These are phyloP conservation scores for Naganishia vishniacii DNA, from an alignment of 768 basidiomycete species.

Conservation along the genomic window DNA sequence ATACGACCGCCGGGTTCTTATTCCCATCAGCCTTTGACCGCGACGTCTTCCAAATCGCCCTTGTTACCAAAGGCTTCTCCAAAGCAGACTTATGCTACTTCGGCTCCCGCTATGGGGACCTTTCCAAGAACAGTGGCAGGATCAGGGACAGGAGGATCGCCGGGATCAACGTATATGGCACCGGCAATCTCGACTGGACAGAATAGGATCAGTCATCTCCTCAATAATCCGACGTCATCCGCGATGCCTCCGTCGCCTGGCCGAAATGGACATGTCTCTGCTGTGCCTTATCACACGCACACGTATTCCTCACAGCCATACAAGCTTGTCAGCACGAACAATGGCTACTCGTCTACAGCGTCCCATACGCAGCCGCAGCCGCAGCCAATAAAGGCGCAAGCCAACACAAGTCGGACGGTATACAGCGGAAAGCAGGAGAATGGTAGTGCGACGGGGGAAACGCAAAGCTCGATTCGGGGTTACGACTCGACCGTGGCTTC, in stretches of 20 bases:
- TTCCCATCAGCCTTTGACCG: conserved; percentile 14
- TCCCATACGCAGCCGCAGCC: not conserved
- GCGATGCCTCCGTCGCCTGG: conserved; percentile 15
- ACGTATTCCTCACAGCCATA: conserved; percentile 14
- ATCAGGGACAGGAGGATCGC: not conserved
- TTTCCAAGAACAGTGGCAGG: not conserved
- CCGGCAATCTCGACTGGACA: conserved; percentile 11
- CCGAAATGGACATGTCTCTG: not conserved
- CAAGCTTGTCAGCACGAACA: conserved; percentile 19
- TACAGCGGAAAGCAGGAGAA: conserved; percentile 15
- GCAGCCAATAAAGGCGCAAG: not conserved
- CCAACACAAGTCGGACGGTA: conserved; percentile 5
- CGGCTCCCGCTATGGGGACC: not conserved
- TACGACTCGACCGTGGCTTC: conserved; percentile 9
- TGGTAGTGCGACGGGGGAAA: not conserved
- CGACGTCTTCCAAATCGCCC: conserved; percentile 4
- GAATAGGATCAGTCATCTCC: conserved; percentile 14
- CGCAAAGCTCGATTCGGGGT: not conserved
- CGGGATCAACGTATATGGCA: not conserved
- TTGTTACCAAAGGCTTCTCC: not conserved
- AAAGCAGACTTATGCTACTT: conserved; percentile 2
- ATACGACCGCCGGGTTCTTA: not conserved
- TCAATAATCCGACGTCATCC: conserved; percentile 8
- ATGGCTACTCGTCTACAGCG: not conserved
- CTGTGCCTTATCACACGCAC: conserved; percentile 7